Evolutionary conservation across 495 filamentous ascomycete genomes (phyloP).

Genomic region (Elasticomyces elasticus): DNA sequence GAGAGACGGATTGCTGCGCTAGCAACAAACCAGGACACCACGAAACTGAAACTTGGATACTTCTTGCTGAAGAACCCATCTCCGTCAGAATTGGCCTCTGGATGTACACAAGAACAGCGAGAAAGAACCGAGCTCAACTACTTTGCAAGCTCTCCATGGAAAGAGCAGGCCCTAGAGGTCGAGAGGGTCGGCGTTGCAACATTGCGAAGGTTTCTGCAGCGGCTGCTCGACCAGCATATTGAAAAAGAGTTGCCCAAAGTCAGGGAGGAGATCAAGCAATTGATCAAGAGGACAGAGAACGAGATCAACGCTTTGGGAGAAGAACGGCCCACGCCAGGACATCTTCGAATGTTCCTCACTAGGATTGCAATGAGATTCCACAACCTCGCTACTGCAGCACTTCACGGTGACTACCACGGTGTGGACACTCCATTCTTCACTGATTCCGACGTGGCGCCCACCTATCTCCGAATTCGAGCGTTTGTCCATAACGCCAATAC

Average conservation of each 20-base stretch:
- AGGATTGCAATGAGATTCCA: constrained; percentile 15
- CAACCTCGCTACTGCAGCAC: constrained; percentile 9
- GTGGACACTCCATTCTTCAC: constrained; percentile 7
- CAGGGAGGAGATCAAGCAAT: constrained; percentile 9
- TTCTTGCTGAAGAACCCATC: constrained; percentile 38
- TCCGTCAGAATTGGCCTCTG: constrained; percentile 12
- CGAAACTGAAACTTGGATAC: constrained; percentile 14
- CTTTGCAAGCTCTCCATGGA: constrained; percentile 10
- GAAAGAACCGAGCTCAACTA: not conserved
- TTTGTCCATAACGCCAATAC: constrained; percentile 45
- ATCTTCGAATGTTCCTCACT: constrained; percentile 17
- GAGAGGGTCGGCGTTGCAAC: not conserved
- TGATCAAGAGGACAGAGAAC: constrained; percentile 1
- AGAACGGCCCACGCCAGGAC: constrained; percentile 9
- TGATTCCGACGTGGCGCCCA: not conserved
- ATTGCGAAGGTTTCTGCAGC: constrained; percentile 4
- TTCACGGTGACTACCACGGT: constrained; percentile 11
- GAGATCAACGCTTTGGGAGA: not conserved
- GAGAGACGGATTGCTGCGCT: constrained; percentile 31
- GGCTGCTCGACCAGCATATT: constrained; percentile 13
- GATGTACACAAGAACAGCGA: not conserved
- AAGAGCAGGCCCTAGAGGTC: not conserved
- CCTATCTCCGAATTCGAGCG: constrained; percentile 34
- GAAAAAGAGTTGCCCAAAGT: constrained; percentile 16
- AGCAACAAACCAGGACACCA: constrained; percentile 29